A percentile compares a stretch with the other conserved stretches of the same genome.
Evolutionary conservation across 108 stramenopile genomes (phyloP).

Genomic region (Fragilariopsis cylindrus): DNA sequence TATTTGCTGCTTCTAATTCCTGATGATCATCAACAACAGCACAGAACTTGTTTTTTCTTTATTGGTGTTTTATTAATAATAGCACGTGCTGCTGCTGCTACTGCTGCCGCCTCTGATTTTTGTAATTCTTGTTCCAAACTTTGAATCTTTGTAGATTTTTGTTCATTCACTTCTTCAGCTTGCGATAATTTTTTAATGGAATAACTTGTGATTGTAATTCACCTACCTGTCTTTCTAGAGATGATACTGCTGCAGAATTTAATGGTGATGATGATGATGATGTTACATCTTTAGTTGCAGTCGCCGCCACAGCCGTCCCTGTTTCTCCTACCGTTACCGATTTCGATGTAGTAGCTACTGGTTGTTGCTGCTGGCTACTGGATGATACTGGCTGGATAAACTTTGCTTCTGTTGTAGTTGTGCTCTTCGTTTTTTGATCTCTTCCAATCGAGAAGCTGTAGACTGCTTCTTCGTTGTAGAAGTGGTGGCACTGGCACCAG

Average conservation of each 20-base stretch:
- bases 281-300: not conserved
- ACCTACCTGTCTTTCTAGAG: conserved; percentile 18
- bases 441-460: conserved; percentile 37
- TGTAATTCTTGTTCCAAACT: conserved; percentile 27
- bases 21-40: not conserved
- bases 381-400: conserved; percentile 8
- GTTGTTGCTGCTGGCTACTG: conserved; percentile 5
- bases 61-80: conserved; percentile 5
- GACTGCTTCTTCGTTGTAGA: not conserved
- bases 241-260: too few relatives aligned
- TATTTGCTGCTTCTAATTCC: conserved; percentile 16
- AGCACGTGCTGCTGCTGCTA: too few relatives aligned
- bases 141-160: conserved; percentile 14
- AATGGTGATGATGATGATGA: too few relatives aligned
- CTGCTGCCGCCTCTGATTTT: conserved; percentile 1
- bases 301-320: conserved; percentile 13
- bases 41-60: not conserved
- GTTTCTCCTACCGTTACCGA: not conserved
- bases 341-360: not conserved
- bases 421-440: conserved; percentile 39
- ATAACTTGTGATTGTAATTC: conserved; percentile 22
- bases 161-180: conserved; percentile 13
- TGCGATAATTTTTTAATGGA: not conserved
- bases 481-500: conserved; percentile 3
- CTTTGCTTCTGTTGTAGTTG: conserved; percentile 22